Evolutionary conservation across 2,329 filamentous ascomycete species (phyloP).

Genomic region (Paraphoma sp.): DNA sequence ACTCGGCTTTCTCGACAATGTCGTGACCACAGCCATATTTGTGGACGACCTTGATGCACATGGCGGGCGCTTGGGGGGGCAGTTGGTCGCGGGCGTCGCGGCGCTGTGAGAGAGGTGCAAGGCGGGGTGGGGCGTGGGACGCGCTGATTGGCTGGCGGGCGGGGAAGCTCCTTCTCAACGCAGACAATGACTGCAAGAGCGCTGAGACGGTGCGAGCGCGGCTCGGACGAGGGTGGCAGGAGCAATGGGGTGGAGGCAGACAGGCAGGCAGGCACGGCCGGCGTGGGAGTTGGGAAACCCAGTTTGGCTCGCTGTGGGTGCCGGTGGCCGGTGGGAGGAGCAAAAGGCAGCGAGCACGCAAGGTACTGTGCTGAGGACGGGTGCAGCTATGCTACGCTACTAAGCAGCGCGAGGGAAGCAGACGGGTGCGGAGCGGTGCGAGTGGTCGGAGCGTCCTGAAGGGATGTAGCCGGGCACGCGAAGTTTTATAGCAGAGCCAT

Average conservation of each 20-base stretch:
- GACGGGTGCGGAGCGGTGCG: conserved; percentile 17
- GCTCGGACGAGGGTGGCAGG: conserved; percentile 8
- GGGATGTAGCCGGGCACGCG: conserved; percentile 37
- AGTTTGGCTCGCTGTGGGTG: conserved; percentile 1
- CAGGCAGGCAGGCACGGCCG: background rate
- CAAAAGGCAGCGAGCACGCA: conserved; percentile 20
- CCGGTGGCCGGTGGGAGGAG: conserved; percentile 13
- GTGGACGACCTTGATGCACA: conserved; percentile 58
- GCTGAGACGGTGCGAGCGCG: conserved; percentile 12
- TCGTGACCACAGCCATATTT: conserved; percentile 56
- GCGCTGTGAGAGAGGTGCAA: conserved; percentile 14
- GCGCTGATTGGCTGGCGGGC: conserved; percentile 34
- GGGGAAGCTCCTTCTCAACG: conserved; percentile 27
- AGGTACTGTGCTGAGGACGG: background rate
- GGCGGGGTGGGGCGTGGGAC: conserved; percentile 28
- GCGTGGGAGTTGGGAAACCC: background rate
- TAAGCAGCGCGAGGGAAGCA: conserved; percentile 5
- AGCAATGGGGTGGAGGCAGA: background rate
- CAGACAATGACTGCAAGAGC: conserved; percentile 9
- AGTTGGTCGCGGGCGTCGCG: conserved; percentile 16
- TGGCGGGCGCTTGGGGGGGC: conserved; percentile 32
- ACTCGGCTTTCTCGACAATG: conserved; percentile 51
- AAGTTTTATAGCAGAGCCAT: conserved; percentile 49
- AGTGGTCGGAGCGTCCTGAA: conserved; percentile 38
- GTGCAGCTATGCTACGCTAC: background rate